Evolutionary conservation across 2,329 filamentous ascomycete genomes (phyloP).

Genomic region (Ophiocordyceps polyrhachis-furcata): DNA sequence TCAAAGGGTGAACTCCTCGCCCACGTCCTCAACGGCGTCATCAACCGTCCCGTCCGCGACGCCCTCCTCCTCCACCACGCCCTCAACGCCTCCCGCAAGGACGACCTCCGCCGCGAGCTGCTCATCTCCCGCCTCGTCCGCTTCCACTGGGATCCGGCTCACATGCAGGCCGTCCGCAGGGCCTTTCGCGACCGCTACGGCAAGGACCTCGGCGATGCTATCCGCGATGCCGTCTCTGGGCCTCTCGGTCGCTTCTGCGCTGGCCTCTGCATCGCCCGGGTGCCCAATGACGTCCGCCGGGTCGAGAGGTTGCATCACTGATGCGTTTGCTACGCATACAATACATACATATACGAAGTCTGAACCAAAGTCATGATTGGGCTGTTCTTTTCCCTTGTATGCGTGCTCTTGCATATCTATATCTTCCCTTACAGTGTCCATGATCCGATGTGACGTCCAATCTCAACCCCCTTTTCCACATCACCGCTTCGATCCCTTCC

Average conservation of each 20-base stretch:
- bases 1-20: constrained; percentile 76
- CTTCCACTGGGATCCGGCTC: constrained; percentile 78
- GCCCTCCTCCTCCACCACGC: constrained; percentile 83
- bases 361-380: not conserved
- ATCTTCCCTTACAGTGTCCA: not conserved
- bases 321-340: not conserved
- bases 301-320: constrained; percentile 14
- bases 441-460: too few species aligned
- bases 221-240: constrained; percentile 56
- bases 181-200: constrained; percentile 68
- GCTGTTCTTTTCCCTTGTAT: too few species aligned
- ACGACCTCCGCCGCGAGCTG: constrained; percentile 61
- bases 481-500: constrained; percentile 25
- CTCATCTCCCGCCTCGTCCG: constrained; percentile 76
- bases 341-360: not conserved
- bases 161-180: constrained; percentile 61
- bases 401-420: not conserved
- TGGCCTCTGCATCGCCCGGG: constrained; percentile 44
- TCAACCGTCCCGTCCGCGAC: constrained; percentile 88
- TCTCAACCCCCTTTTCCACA: not conserved
- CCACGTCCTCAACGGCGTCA: constrained; percentile 89
- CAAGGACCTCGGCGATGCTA: constrained; percentile 54
- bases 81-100: constrained; percentile 52
- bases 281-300: constrained; percentile 37
- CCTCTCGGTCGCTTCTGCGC: constrained; percentile 65